phyloP scores from a whole-genome alignment of 164 flowering plant species.

The Cinnamomum chago region DNA sequence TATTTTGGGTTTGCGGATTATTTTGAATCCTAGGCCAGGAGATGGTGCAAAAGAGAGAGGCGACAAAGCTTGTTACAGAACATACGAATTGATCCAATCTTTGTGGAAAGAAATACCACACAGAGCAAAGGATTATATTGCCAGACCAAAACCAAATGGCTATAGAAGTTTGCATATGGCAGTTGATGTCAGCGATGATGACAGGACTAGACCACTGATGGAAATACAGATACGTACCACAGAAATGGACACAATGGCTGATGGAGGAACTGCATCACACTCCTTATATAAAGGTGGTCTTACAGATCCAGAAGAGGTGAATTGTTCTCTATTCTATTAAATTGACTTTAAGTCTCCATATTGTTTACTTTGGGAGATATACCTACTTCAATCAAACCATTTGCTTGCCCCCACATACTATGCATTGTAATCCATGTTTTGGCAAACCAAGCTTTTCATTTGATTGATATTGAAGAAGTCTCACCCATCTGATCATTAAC shows the following conservation, averaged over 20 bases:
- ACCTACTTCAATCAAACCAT: background rate
- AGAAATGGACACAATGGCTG: conserved; percentile 78
- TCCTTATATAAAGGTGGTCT: conserved; percentile 86
- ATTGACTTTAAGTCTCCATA: background rate
- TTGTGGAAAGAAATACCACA: conserved; percentile 79
- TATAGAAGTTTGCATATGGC: conserved; percentile 91
- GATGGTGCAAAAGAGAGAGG: conserved; percentile 32
- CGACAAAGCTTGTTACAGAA: conserved; percentile 74
- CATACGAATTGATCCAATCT: conserved; percentile 52
- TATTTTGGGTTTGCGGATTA: conserved; percentile 66
- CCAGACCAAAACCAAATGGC: conserved; percentile 83
- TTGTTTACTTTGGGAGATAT: background rate
- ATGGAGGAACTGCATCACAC: conserved; percentile 80
- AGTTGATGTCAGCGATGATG: conserved; percentile 68
- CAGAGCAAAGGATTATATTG: conserved; percentile 77
- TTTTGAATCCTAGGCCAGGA: conserved; percentile 53
- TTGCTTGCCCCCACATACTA: background rate
- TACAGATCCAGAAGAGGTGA: conserved; percentile 86
- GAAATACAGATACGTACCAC: conserved; percentile 84
- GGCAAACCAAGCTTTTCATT: background rate
- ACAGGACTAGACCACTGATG: conserved; percentile 54
- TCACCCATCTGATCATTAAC: background rate
- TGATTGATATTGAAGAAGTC: background rate
- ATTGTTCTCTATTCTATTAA: background rate
- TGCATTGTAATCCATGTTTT: background rate